Evolutionary conservation across 129 eudicot genomes (phyloP), one percentile per base, ranked within the genome.

Genomic region (Chrysanthemum seticuspe): DNA sequence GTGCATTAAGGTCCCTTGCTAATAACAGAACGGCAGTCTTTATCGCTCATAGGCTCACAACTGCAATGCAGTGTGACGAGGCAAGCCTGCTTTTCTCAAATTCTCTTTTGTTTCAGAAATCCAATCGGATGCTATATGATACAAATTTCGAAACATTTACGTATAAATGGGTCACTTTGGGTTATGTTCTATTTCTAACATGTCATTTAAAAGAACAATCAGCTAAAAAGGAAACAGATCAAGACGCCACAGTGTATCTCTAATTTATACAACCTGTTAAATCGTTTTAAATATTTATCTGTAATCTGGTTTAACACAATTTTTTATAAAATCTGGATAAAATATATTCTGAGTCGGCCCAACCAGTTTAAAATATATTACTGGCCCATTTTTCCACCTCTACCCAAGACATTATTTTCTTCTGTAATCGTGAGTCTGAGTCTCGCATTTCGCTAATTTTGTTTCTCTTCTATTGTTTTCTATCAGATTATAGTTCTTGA

Each of bases 31-130:
- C 99, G 4, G 69, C 99, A 0, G 76, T 94, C 15, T 94, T 94
- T 72, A 90, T 94, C 71, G 99, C 99, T 83, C 99, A 94, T 73
- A 82, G 99, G 80, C 99, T 94, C 65, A 94, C 99, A 45, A 94
- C 99, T 59, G 99, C 99, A 15, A 94, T 94, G 99, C 97, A 94
- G 77, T 94, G 97, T 64, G 96, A 94, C 13, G 96, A 90, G 99
- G 99, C 82, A 72, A 68, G 74, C 47, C 48, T 31, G 8, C 21
- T 11, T 68, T 5, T 48, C 40, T 57, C 13, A 51, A 51, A 21
- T 62, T 53, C 6, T 21, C 0, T 60, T 7, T 40, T 49, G 13
- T 18, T 59, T 6, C 47, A 40, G 47, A 40, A 40, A 56, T 67
- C 4, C 40, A 1, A 40, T 21, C 40, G 53, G 0, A 31, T 15